A percentile compares a stretch with the other conserved stretches of the same genome.
phyloP scores from a whole-genome alignment of 495 filamentous ascomycete genomes.

The Platismatia glauca region DNA sequence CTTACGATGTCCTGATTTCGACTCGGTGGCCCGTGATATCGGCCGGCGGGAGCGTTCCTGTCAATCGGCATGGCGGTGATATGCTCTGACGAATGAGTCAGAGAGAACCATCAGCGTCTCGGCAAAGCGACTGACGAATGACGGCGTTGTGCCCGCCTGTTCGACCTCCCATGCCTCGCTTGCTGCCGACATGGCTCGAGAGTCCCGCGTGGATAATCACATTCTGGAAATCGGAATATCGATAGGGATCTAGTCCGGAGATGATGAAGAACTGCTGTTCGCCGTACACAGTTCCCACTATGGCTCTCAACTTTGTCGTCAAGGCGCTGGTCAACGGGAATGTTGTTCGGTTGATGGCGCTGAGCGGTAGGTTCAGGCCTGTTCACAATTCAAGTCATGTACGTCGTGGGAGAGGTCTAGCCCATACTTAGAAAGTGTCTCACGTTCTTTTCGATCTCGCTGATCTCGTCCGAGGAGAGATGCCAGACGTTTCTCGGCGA shows the following conservation, averaged over 20 bases:
- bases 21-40: slow-evolving; percentile 53
- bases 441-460: background rate
- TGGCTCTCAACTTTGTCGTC: slow-evolving; percentile 17
- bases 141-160: slow-evolving; percentile 30
- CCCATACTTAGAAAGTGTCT: slow-evolving; percentile 1
- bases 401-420: background rate
- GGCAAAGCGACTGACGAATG: slow-evolving; percentile 33
- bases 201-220: slow-evolving; percentile 56
- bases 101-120: slow-evolving; percentile 17
- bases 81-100: background rate
- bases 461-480: slow-evolving; percentile 1
- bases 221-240: slow-evolving; percentile 49
- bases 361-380: slow-evolving; percentile 39
- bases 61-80: slow-evolving; percentile 22
- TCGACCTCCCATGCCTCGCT: slow-evolving; percentile 45
- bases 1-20: slow-evolving; percentile 7
- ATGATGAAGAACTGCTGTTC: slow-evolving; percentile 56
- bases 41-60: slow-evolving; percentile 28
- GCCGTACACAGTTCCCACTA: slow-evolving; percentile 41
- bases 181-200: slow-evolving; percentile 46
- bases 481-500: background rate
- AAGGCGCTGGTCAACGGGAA: slow-evolving; percentile 49
- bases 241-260: slow-evolving; percentile 45
- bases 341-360: slow-evolving; percentile 41
- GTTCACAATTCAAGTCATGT: background rate